Percentiles rank a stretch among this genome's conserved stretches.
Evolutionary conservation across 2,329 filamentous ascomycete genomes (phyloP).

Genomic region (Helotiales sp.): DNA sequence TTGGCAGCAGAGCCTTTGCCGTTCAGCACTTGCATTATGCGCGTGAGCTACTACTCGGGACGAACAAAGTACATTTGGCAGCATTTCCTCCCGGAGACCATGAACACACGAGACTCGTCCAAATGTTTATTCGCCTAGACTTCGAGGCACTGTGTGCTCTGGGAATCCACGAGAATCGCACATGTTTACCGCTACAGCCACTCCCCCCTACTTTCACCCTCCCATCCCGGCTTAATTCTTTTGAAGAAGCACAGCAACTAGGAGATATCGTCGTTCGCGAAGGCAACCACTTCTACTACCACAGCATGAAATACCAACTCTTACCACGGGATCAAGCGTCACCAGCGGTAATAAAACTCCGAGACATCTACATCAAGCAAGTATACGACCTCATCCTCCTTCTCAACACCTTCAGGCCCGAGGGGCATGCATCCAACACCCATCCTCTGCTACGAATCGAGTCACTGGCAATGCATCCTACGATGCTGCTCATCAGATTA

Average conservation of each 20-base stretch:
- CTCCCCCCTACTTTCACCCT: constrained; percentile 56
- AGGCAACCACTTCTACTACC: constrained; percentile 38
- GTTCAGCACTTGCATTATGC: constrained; percentile 51
- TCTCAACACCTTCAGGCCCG: constrained; percentile 39
- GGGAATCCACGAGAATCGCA: constrained; percentile 54
- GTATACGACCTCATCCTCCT: constrained; percentile 12
- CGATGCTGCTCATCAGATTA: constrained; percentile 13
- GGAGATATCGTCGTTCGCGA: constrained; percentile 37
- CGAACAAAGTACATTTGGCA: constrained; percentile 1
- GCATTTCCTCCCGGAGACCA: constrained; percentile 34
- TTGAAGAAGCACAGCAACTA: constrained; percentile 29
- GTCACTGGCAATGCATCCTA: constrained; percentile 15
- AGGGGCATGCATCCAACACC: constrained; percentile 39
- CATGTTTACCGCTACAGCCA: constrained; percentile 58
- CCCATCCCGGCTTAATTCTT: constrained; percentile 41
- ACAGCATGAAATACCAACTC: constrained; percentile 14
- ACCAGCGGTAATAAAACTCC: background rate
- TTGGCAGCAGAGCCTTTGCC: constrained; percentile 51
- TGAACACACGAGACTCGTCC: constrained; percentile 54
- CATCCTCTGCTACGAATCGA: constrained; percentile 20
- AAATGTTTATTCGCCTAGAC: constrained; percentile 60
- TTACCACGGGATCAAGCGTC: constrained; percentile 36
- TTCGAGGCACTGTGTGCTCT: constrained; percentile 40
- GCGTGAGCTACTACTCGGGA: constrained; percentile 25
- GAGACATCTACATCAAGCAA: constrained; percentile 19